Conservation (phyloP, 805 yeast species). For the Saitoella complicata region DNA sequence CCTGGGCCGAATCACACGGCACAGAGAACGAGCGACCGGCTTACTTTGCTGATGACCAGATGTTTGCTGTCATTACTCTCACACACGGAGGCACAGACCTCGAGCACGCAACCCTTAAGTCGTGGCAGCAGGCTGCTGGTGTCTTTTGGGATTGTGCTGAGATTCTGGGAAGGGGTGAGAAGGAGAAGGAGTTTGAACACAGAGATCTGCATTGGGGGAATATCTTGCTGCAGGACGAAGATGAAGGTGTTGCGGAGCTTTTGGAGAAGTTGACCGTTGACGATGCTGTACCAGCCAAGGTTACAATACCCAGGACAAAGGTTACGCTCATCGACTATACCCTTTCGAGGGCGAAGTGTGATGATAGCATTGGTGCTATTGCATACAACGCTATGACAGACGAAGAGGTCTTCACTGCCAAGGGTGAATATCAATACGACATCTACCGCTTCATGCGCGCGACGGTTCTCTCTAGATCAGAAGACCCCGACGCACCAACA, state of each 20-base stretch:
- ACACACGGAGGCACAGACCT: slow-evolving; percentile 27
- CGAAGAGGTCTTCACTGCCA: slow-evolving; percentile 44
- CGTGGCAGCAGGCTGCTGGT: slow-evolving; percentile 23
- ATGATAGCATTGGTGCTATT: slow-evolving; percentile 16
- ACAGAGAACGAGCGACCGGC: slow-evolving; percentile 12
- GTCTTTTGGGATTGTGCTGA: slow-evolving; percentile 40
- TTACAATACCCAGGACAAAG: slow-evolving; percentile 12
- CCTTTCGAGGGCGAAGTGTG: slow-evolving; percentile 30
- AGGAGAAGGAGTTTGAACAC: slow-evolving; percentile 43
- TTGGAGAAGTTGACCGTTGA: slow-evolving; percentile 6
- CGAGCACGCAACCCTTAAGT: slow-evolving; percentile 26
- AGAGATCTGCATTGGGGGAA: slow-evolving; percentile 57
- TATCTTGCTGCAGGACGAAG: slow-evolving; percentile 29
- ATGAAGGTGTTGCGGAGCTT: slow-evolving; percentile 6
- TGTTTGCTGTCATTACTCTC: slow-evolving; percentile 21
- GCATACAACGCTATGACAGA: slow-evolving; percentile 45
- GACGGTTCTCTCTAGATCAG: slow-evolving; percentile 34
- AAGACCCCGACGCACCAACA: slow-evolving; percentile 20
- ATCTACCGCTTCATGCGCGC: slow-evolving; percentile 39
- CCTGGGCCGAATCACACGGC: slow-evolving; percentile 14
- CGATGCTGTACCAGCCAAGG: slow-evolving; percentile 4
- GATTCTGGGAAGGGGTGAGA: slow-evolving; percentile 38
- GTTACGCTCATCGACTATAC: slow-evolving; percentile 45
- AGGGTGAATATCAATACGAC: slow-evolving; percentile 46
- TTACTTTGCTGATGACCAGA: slow-evolving; percentile 20